Percentiles rank a stretch among this genome's conserved stretches.
Conservation (phyloP, 163 green algal genomes). For the Coccomyxa subellipsoidea region DNA sequence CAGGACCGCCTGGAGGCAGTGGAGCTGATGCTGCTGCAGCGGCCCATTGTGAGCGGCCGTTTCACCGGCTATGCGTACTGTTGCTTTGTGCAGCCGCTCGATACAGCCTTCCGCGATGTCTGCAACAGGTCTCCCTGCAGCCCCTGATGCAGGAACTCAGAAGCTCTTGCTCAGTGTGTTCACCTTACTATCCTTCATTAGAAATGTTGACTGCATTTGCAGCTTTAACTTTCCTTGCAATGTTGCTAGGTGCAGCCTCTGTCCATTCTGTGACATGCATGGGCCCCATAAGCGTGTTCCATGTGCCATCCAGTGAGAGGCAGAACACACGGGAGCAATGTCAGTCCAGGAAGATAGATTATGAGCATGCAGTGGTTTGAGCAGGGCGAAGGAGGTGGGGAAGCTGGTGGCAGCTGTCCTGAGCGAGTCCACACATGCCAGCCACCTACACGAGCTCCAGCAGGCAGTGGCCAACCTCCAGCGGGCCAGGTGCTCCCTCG, state of each 20-base stretch:
- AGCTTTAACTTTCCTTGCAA: no score
- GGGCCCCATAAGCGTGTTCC: not conserved
- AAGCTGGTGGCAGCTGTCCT: not conserved
- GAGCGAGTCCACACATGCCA: not conserved
- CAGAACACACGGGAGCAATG: no score
- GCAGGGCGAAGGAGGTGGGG: not conserved
- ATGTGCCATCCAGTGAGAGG: not conserved
- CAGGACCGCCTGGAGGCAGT: slow-evolving; percentile 34
- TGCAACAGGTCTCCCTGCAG: slow-evolving; percentile 1
- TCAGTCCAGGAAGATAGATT: no score
- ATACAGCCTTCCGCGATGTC: not conserved
- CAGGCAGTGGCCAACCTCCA: not conserved
- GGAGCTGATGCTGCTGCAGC: slow-evolving; percentile 27
- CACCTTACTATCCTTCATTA: no score
- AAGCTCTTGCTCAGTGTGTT: not conserved
- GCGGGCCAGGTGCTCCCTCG: no score
- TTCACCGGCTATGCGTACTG: slow-evolving; percentile 9
- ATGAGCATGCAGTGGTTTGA: no score
- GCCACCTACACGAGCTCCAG: not conserved
- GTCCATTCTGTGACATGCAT: not conserved
- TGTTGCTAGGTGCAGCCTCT: not conserved
- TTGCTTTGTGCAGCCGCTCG: slow-evolving; percentile 13
- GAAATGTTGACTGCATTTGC: no score
- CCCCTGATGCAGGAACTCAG: not conserved
- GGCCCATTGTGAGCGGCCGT: slow-evolving; percentile 26